These are phyloP conservation scores for Yamadazyma epiphylla DNA, from an alignment of 1,139 yeast species.

Conservation along the genomic window DNA sequence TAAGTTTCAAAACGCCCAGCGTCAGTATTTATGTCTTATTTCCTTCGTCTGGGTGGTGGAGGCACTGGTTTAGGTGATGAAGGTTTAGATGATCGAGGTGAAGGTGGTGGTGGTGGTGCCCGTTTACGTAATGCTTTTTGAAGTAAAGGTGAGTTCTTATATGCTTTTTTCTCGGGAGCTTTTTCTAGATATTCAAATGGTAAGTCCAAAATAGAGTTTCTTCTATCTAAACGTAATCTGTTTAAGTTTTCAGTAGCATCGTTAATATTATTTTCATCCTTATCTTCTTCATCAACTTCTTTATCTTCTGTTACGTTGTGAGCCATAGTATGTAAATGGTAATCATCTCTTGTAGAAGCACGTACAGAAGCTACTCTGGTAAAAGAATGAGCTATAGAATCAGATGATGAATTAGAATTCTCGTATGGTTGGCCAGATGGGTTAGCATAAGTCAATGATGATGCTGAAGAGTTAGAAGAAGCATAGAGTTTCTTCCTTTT, in stretches of 20 bases:
- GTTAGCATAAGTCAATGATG: conserved; percentile 8
- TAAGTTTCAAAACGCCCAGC: conserved; percentile 8
- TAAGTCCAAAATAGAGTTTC: conserved; percentile 25
- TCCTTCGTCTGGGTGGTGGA: conserved; percentile 15
- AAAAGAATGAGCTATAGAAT: conserved; percentile 24
- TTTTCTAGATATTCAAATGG: conserved; percentile 29
- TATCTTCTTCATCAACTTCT: too few species aligned
- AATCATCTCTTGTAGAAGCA: conserved; percentile 33
- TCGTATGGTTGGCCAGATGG: conserved; percentile 1
- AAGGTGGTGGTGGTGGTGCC: conserved; percentile 45
- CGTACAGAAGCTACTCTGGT: conserved; percentile 38
- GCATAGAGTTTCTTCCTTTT: conserved; percentile 13
- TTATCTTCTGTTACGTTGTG: conserved; percentile 21
- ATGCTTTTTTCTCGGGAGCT: neutral
- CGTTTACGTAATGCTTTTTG: conserved; percentile 30
- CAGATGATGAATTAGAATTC: conserved; percentile 14
- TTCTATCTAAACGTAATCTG: too few species aligned
- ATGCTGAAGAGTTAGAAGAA: conserved; percentile 8
- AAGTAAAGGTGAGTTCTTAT: conserved; percentile 16
- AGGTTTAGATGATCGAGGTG: conserved; percentile 7
- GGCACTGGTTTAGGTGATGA: conserved; percentile 9
- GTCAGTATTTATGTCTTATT: conserved; percentile 2
- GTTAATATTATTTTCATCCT: conserved; percentile 3
- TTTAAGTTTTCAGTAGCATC: too few species aligned
- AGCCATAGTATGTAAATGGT: conserved; percentile 31